Evolutionary conservation across 1,284 basidiomycete species (phyloP), one percentile per base, ranked within the genome.

Genomic region (Coriolopsis trogii): DNA sequence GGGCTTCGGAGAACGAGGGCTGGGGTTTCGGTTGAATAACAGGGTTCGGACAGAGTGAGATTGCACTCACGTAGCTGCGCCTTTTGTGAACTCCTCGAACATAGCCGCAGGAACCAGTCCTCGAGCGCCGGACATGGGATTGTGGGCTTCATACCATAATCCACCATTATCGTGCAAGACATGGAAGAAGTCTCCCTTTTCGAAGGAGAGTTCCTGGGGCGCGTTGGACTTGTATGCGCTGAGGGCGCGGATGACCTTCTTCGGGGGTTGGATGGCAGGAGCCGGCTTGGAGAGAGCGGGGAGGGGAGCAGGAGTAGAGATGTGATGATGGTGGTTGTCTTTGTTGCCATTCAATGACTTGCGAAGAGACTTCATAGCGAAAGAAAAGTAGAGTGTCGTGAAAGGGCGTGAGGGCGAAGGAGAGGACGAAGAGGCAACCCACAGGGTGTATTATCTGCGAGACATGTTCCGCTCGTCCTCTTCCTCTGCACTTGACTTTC

Each of bases 101-200:
- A 89, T 78, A 44, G 76, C 67, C 61, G 85, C 85, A 29, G 95
- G 94, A 1, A 99, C 97, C 31, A 95, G 80, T 5, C 97, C 97
- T 53, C 97, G 82, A 4, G 95, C 89, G 36, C 93, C 92, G 10
- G 90, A 89, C 63, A 95, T 80, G 15, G 97, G 96, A 68, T 99
- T 95, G 67, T 94, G 84, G 4, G 90, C 93, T 68, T 94, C 89
- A 65, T 91, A 95, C 83, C 85, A 94, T 31, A 75, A 70, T 6
- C 75, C 79, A 21, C 76, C 67, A 38, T 73, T 68, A 42, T 84
- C 76, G 57, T 84, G 84, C 29, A 93, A 79, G 52, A 99, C 95
- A 73, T 98, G 93, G 77, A 98, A 98, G 73, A 98, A 98, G 75
- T 99, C 97, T 56, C 97, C 97, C 71, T 91, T 91, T 60, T 84